phyloP scores from a whole-genome alignment of 2,329 filamentous ascomycete genomes.

The Aspergillus versicolor region DNA sequence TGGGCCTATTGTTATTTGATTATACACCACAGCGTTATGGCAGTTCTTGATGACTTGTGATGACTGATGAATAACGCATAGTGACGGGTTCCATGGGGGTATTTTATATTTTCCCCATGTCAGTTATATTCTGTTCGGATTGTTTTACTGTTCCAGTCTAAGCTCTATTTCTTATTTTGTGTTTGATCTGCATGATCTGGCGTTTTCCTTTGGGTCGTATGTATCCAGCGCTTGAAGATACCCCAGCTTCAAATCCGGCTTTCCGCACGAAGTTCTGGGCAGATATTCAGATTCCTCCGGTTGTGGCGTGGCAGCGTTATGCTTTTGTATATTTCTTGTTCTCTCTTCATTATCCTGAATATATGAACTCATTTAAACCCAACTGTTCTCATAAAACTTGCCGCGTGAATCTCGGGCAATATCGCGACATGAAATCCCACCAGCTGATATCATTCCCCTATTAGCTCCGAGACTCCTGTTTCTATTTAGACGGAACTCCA shows the following conservation, averaged over 20 bases:
- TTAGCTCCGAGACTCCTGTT: not conserved
- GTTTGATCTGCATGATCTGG: constrained; percentile 29
- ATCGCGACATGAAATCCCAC: not conserved
- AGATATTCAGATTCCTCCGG: constrained; percentile 23
- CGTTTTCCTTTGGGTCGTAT: constrained; percentile 27
- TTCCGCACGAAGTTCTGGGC: constrained; percentile 23
- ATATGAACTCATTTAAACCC: not conserved
- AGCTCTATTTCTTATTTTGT: not conserved
- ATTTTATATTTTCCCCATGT: constrained; percentile 18
- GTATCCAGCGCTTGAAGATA: constrained; percentile 37
- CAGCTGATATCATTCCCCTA: not conserved
- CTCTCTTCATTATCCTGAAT: not conserved
- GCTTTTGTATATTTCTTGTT: not conserved
- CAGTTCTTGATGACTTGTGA: constrained; percentile 33
- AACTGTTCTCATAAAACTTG: not conserved
- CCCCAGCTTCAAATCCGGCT: constrained; percentile 28
- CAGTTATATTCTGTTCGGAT: constrained; percentile 16
- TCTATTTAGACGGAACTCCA: constrained; percentile 13
- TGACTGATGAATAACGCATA: constrained; percentile 40
- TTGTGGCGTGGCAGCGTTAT: constrained; percentile 24
- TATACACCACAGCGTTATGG: constrained; percentile 18
- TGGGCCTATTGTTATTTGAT: constrained; percentile 17
- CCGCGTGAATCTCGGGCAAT: not conserved
- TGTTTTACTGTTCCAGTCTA: constrained; percentile 1
- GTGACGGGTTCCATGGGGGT: constrained; percentile 21